phyloP scores from a whole-genome alignment of 768 basidiomycete species.

The Pulveroboletus sp. region DNA sequence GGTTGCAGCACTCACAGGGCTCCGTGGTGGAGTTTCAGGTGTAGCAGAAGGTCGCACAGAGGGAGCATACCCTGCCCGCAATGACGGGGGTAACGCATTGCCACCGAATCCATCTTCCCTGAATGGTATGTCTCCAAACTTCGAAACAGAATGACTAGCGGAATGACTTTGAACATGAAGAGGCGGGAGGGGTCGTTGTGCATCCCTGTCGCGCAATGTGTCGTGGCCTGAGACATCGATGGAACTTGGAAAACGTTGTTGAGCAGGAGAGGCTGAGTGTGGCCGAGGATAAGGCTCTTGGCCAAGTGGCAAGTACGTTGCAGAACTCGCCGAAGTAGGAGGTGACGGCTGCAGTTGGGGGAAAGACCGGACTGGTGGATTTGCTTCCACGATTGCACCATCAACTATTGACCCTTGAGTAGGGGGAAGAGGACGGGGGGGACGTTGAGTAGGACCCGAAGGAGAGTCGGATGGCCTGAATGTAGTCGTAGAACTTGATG shows the following conservation, averaged over 20 bases:
- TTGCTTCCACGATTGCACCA: conserved; percentile 15
- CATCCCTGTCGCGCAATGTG: conserved; percentile 24
- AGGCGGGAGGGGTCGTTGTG: conserved; percentile 24
- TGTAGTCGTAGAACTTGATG: conserved; percentile 15
- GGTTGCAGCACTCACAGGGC: conserved; percentile 53
- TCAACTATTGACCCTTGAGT: conserved; percentile 23
- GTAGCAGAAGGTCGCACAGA: conserved; percentile 30
- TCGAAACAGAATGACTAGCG: conserved; percentile 23
- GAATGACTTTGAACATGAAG: conserved; percentile 28
- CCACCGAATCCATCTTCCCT: conserved; percentile 28
- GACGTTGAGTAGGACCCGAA: conserved; percentile 17
- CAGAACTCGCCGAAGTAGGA: conserved; percentile 13
- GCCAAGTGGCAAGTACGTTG: conserved; percentile 38
- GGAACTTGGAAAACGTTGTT: conserved; percentile 25
- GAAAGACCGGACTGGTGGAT: conserved; percentile 15
- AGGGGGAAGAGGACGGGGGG: conserved; percentile 28
- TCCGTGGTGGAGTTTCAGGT: conserved; percentile 55
- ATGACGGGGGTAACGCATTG: conserved; percentile 20
- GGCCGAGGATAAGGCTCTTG: conserved; percentile 61
- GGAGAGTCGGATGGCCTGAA: conserved; percentile 18
- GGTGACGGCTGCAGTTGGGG: conserved; percentile 25
- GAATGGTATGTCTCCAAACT: conserved; percentile 29
- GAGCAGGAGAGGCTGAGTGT: conserved; percentile 47
- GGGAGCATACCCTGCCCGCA: conserved; percentile 26
- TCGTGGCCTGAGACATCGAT: conserved; percentile 19